Evolutionary conservation across 345 rosid species (phyloP).

Genomic region (Melaleuca alternifolia): DNA sequence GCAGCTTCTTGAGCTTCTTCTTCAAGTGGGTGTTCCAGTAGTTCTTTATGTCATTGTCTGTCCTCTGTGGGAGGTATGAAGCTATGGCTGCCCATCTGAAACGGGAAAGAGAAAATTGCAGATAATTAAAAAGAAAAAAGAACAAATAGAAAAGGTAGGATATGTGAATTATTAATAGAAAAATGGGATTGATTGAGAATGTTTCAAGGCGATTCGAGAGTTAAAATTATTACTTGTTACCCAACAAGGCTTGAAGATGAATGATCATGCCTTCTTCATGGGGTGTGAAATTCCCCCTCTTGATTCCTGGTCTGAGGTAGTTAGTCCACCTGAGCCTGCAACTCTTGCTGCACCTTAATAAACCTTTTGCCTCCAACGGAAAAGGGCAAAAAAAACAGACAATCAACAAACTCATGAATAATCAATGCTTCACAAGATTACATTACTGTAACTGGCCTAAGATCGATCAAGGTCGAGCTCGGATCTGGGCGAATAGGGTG

Average conservation of each 20-base stretch:
- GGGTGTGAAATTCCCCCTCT: constrained; percentile 90
- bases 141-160: background rate
- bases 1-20: constrained; percentile 83
- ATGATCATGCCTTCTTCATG: constrained; percentile 98
- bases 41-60: constrained; percentile 91
- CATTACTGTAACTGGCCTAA: background rate
- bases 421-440: background rate
- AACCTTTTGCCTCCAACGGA: constrained; percentile 25
- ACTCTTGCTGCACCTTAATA: constrained; percentile 94
- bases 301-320: constrained; percentile 96
- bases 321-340: constrained; percentile 99
- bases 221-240: constrained; percentile 77
- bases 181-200: background rate
- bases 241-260: constrained; percentile 97
- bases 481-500: background rate
- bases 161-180: background rate
- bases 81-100: constrained; percentile 99
- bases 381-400: background rate
- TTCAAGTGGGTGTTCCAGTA: constrained; percentile 99
- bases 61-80: constrained; percentile 76
- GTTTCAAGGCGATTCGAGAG: background rate
- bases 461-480: background rate
- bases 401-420: background rate
- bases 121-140: background rate
- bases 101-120: background rate